phyloP scores from a whole-genome alignment of 139 green algal genomes.

The Volvox reticuliferus region DNA sequence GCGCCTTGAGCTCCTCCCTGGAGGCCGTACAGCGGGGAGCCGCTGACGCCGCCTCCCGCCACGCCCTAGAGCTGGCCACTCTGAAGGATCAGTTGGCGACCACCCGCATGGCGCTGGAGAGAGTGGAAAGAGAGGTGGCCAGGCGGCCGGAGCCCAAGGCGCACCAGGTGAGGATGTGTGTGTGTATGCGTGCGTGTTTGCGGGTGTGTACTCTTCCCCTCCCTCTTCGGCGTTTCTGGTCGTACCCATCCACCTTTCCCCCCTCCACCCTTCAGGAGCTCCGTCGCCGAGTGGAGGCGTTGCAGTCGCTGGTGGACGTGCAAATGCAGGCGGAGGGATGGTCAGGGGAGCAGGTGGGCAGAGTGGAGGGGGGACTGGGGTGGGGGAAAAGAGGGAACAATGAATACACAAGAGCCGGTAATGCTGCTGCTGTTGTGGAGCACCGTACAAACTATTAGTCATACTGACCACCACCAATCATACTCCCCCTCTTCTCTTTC shows the following conservation, averaged over 20 bases:
- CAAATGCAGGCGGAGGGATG: constrained; percentile 62
- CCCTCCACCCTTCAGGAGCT: constrained; percentile 35
- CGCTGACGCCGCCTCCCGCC: constrained; percentile 31
- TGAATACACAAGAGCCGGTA: neutral
- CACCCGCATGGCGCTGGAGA: constrained; percentile 10
- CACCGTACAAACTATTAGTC: no score
- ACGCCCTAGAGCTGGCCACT: constrained; percentile 14
- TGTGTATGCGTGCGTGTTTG: no score
- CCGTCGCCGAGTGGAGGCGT: constrained; percentile 39
- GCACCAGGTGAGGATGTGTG: constrained; percentile 28
- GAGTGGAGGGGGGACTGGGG: neutral
- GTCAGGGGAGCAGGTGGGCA: constrained; percentile 38
- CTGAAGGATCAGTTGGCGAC: constrained; percentile 35
- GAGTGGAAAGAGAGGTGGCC: constrained; percentile 46
- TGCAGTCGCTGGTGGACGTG: constrained; percentile 60
- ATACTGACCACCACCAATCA: no score
- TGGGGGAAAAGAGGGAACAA: neutral
- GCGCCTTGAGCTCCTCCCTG: constrained; percentile 23
- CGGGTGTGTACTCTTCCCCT: neutral
- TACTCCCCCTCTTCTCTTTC: neutral
- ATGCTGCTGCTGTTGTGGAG: no score
- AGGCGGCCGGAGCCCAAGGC: constrained; percentile 41
- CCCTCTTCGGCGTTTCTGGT: neutral
- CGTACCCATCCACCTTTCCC: neutral
- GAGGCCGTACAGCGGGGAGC: constrained; percentile 7